Evolutionary conservation across 2,329 filamentous ascomycete species (phyloP).

Genomic region (Epichloe sp.): DNA sequence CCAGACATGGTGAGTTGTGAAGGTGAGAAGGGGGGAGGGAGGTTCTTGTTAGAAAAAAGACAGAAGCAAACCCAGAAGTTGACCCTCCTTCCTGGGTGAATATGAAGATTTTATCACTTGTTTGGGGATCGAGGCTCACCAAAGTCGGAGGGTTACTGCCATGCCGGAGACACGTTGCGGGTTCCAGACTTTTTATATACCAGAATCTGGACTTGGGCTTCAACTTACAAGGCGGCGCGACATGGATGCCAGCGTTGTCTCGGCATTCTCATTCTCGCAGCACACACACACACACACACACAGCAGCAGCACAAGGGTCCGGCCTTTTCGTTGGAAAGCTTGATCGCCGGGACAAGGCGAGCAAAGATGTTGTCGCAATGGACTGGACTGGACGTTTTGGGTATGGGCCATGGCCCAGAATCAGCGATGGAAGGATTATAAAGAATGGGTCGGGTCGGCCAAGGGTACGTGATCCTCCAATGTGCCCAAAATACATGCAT

Average conservation of each 20-base stretch:
- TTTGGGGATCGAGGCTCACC: neutral
- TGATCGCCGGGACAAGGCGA: neutral
- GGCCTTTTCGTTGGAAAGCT: neutral
- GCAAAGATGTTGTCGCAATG: neutral
- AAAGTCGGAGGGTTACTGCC: neutral
- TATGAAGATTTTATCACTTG: too few species aligned
- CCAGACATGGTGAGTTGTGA: conserved; percentile 15
- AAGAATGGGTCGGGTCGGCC: neutral
- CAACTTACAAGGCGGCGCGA: neutral
- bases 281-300: neutral
- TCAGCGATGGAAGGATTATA: neutral
- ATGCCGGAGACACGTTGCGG: neutral
- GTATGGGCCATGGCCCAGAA: neutral
- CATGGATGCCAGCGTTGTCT: neutral
- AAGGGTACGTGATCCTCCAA: neutral
- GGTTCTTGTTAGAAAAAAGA: neutral
- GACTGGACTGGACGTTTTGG: neutral
- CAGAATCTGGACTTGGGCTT: neutral
- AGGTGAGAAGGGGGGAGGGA: too few species aligned
- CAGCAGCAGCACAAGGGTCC: too few species aligned
- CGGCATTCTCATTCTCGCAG: conserved; percentile 3
- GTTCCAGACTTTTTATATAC: neutral
- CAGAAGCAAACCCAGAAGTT: too few species aligned
- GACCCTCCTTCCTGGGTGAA: too few species aligned
- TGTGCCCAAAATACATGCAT: neutral